Conservation (phyloP, 352 stramenopile genomes). For the Globisporangium irregulare region DNA sequence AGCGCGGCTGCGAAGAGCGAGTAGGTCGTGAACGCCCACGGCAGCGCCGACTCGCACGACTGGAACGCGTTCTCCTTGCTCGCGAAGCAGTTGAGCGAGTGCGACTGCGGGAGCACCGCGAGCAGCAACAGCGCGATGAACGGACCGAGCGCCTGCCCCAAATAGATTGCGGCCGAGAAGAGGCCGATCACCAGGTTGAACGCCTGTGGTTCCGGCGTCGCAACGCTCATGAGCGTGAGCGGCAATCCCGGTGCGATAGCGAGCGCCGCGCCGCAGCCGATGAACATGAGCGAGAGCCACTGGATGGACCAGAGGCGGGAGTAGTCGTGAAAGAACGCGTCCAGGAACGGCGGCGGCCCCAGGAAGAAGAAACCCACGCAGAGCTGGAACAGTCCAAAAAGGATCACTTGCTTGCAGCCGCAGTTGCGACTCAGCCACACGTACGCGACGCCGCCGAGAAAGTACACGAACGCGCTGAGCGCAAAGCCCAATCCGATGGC, state of each 20-base stretch:
- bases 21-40: slow-evolving; percentile 63
- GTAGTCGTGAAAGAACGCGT: slow-evolving; percentile 33
- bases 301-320: slow-evolving; percentile 47
- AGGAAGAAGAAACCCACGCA: slow-evolving; percentile 56
- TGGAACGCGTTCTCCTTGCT: slow-evolving; percentile 16
- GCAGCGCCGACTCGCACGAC: slow-evolving; percentile 50
- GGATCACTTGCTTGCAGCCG: slow-evolving; percentile 66
- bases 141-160: slow-evolving; percentile 59
- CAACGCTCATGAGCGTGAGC: slow-evolving; percentile 53
- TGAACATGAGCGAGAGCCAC: slow-evolving; percentile 49
- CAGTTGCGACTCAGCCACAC: slow-evolving; percentile 55
- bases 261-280: slow-evolving; percentile 53
- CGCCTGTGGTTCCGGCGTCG: slow-evolving; percentile 32
- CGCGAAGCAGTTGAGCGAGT: slow-evolving; percentile 41
- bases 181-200: slow-evolving; percentile 66
- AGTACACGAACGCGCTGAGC: slow-evolving; percentile 67
- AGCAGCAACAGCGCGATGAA: slow-evolving; percentile 52
- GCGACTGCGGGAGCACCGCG: slow-evolving; percentile 39
- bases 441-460: slow-evolving; percentile 50
- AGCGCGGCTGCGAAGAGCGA: slow-evolving; percentile 33
- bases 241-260: slow-evolving; percentile 58
- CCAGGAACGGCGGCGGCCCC: slow-evolving; percentile 52
- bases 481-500: slow-evolving; percentile 64
- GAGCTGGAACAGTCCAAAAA: slow-evolving; percentile 48
- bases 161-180: slow-evolving; percentile 66